Base-by-base conservation (phyloP, 441 rosid genomes). In the Breynia disticha region DNA sequence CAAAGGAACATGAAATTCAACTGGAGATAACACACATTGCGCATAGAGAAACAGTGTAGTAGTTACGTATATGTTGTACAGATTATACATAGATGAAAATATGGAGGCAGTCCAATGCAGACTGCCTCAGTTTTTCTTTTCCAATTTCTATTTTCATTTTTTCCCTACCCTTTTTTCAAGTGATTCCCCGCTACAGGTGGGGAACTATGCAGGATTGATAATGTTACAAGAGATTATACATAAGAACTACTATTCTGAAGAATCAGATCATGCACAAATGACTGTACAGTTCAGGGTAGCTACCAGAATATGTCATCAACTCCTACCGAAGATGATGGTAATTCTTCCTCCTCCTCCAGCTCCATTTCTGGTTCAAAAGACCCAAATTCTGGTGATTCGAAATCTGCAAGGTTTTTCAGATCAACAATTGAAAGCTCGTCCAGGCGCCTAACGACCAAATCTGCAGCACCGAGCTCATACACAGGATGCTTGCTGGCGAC, bases 391-490 rank as follows among this genome's bases (percentile, higher is more conserved):
- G 86, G 57, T 9, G 84, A 68, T 48, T 91, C 98, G 17, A 78
- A 59, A 62, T 62, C 98, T 6, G 95, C 91, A 48, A 91, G 95
- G 58, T 86, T 84, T 82, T 88, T 91, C 76, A 91, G 69, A 72
- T 91, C 98, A 16, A 91, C 86, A 41, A 91, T 62, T 0, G 98
- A 81, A 22, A 91, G 80, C 83, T 88, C 98, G 7, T 86, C 78
- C 43, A 91, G 65, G 46, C 67, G 76, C 63, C 90, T 78, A 37
- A 88, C 95, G 67, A 88, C 90, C 74, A 91, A 66, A 67, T 88
- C 97, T 24, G 98, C 97, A 24, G 98, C 98, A 44, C 86, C 77
- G 16, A 91, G 97, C 67, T 91, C 98, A 0, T 86, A 88, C 48
- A 86, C 74, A 0, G 90, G 97, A 66, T 86, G 95, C 70, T 80